Conservation (phyloP, 2,329 filamentous ascomycete genomes). For the Alternaria ethzedia region DNA sequence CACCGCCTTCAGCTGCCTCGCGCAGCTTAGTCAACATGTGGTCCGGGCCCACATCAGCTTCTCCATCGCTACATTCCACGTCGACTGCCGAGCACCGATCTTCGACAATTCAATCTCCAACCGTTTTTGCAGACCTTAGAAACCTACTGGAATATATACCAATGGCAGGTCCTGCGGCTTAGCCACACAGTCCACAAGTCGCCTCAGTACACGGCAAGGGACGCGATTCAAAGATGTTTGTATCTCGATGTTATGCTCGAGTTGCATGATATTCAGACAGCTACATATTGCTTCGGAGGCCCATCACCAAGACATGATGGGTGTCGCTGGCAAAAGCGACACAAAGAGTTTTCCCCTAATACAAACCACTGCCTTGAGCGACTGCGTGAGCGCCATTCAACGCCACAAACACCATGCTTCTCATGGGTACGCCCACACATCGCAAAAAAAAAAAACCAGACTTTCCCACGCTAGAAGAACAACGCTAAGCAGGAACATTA, state of each 20-base stretch:
- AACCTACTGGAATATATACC: neutral
- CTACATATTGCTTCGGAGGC: conserved; percentile 6
- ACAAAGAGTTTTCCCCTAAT: neutral
- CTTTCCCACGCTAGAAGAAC: conserved; percentile 16
- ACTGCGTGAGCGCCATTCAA: conserved; percentile 10
- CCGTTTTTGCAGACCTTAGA: neutral
- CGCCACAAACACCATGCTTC: conserved; percentile 18
- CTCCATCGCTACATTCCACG: neutral
- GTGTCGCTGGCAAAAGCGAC: conserved; percentile 6
- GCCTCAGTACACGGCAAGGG: neutral
- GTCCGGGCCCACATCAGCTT: neutral
- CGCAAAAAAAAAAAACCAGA: conserved; percentile 2
- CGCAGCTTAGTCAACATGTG: neutral
- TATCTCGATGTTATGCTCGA: conserved; percentile 10
- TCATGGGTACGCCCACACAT: conserved; percentile 1
- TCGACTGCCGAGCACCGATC: neutral
- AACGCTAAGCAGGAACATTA: conserved; percentile 31
- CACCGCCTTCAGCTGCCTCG: conserved; percentile 21
- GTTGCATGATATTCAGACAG: conserved; percentile 16
- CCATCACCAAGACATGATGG: neutral
- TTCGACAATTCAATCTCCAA: neutral
- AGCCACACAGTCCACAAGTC: neutral
- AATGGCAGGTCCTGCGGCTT: neutral
- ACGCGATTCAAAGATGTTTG: neutral
- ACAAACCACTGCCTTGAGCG: neutral